Evolutionary conservation across 2,329 filamentous ascomycete genomes (phyloP), one percentile per base, ranked within the genome.

Genomic region (Fusarium sp.): DNA sequence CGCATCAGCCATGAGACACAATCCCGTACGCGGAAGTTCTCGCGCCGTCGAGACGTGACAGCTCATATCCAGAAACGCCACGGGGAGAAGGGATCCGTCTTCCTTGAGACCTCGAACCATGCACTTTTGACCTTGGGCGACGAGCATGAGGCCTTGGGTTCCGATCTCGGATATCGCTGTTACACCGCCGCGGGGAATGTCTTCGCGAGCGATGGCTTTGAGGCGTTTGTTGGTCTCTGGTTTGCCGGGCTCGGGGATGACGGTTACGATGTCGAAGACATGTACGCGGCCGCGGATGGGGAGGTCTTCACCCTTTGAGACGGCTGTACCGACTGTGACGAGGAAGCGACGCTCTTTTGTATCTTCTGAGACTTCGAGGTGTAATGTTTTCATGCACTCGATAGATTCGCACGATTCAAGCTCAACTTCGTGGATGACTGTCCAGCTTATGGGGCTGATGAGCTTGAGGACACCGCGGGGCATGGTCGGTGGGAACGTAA

Each of bases 51-150:
- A 93, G 15, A 97, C 93, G 76, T 97, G 96, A 81, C 93, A 97
- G 82, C 93, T 96, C 90, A 98, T 97, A 77, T 99, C 96, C 86
- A 99, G 92, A 78, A 99, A 99, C 0, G 96, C 96, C 6, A 99
- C 95, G 0, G 96, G 96, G 2, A 98, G 85, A 56, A 98, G 87
- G 3, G 93, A 94, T 1, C 95, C 94, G 78, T 99, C 96, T 80
- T 99, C 96, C 80, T 98, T 98, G 6, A 99, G 86, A 42, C 96
- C 96, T 64, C 96, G 88, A 2, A 99, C 94, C 92, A 99, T 97
- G 80, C 94, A 95, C 81, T 99, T 99, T 77, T 98, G 95, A 2
- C 96, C 96, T 78, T 99, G 96, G 0, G 95, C 94, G 42, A 93
- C 93, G 68, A 96, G 91, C 86, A 97, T 90, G 73, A 95, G 94